Percentiles rank a stretch among this genome's conserved stretches.
These are phyloP conservation scores for Penicillium goetzii DNA, from an alignment of 495 filamentous ascomycete genomes.

Conservation along the genomic window DNA sequence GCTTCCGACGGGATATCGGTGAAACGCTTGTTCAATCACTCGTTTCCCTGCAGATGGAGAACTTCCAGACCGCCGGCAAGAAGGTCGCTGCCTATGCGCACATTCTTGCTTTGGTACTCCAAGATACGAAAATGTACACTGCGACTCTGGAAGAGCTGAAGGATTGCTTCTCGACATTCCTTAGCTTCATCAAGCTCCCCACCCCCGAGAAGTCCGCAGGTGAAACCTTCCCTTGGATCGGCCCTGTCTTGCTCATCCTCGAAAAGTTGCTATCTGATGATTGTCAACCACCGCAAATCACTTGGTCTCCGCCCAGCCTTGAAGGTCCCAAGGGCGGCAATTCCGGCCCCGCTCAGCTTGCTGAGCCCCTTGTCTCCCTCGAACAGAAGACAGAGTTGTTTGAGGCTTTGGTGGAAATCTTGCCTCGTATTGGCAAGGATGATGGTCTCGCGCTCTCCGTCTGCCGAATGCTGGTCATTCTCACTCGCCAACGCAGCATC, in stretches of 20 bases:
- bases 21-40: slow-evolving; percentile 83
- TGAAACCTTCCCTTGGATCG: slow-evolving; percentile 86
- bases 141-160: slow-evolving; percentile 75
- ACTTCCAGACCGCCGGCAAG: slow-evolving; percentile 69
- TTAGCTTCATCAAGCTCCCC: slow-evolving; percentile 76
- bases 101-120: slow-evolving; percentile 84
- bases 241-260: slow-evolving; percentile 84
- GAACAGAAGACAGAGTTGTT: slow-evolving; percentile 73
- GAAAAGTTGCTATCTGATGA: slow-evolving; percentile 90
- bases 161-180: slow-evolving; percentile 73
- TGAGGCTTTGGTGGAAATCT: slow-evolving; percentile 73
- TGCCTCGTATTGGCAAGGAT: slow-evolving; percentile 86
- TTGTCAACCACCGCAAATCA: slow-evolving; percentile 73
- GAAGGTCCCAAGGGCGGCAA: slow-evolving; percentile 49
- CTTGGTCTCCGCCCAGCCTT: slow-evolving; percentile 68
- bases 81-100: slow-evolving; percentile 94
- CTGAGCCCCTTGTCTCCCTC: slow-evolving; percentile 64
- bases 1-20: slow-evolving; percentile 73
- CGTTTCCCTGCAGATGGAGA: slow-evolving; percentile 77
- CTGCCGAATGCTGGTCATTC: slow-evolving; percentile 82
- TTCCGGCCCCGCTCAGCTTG: slow-evolving; percentile 57
- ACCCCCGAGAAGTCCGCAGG: slow-evolving; percentile 63
- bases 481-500: slow-evolving; percentile 77
- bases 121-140: slow-evolving; percentile 78
- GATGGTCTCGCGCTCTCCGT: slow-evolving; percentile 82